A percentile compares a stretch with the other conserved stretches of the same genome.
phyloP scores from a whole-genome alignment of 2,329 filamentous ascomycete genomes.

The Fusarium abutilonis region DNA sequence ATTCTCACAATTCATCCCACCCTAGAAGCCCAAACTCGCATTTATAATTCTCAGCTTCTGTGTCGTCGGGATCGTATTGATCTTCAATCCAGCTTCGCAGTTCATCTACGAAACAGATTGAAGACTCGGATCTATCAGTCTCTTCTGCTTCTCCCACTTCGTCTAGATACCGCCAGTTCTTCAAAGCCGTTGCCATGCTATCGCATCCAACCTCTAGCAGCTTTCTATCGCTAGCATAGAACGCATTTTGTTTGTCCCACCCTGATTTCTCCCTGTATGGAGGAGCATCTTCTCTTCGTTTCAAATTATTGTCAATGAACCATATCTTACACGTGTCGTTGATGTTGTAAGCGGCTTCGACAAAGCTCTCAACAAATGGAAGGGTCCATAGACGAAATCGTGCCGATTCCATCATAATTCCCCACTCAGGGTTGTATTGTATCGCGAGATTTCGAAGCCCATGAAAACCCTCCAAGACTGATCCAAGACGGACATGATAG shows the following conservation, averaged over 20 bases:
- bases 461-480: background rate
- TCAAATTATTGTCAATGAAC: slow-evolving; percentile 13
- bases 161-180: slow-evolving; percentile 4
- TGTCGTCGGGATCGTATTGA: background rate
- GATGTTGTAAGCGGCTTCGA: background rate
- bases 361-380: background rate
- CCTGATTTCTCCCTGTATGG: background rate
- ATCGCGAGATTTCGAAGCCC: slow-evolving; percentile 3
- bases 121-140: background rate
- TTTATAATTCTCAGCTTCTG: background rate
- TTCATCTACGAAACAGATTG: background rate
- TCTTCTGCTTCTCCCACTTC: background rate
- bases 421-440: slow-evolving; percentile 11
- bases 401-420: background rate
- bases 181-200: background rate
- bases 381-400: background rate
- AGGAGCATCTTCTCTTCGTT: slow-evolving; percentile 7
- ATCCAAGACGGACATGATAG: background rate
- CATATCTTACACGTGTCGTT: background rate
- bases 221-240: slow-evolving; percentile 11
- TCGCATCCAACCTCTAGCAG: slow-evolving; percentile 1
- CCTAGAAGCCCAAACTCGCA: slow-evolving; percentile 10
- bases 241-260: background rate
- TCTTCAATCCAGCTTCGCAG: background rate
- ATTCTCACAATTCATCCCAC: slow-evolving; percentile 3